Base-by-base conservation (phyloP, 257 asterid species). In the Dorcoceras hygrometricum region DNA sequence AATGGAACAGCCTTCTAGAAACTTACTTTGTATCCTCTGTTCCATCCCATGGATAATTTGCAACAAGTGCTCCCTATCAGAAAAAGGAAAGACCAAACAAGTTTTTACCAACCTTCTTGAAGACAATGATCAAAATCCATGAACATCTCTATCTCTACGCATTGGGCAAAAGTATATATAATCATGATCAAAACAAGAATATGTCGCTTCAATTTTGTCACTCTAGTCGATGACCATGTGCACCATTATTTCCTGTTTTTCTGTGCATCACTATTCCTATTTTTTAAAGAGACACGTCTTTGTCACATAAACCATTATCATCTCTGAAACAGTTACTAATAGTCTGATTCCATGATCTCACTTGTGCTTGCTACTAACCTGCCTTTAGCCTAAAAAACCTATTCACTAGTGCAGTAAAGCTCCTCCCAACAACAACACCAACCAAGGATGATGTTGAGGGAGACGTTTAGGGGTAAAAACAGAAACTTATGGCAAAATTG, bases 11-110 rank as follows among this genome's bases (percentile, higher is more conserved):
- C 24, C 65, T 9, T 39, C 48, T 36, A 25, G 66, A 62, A 23
- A 71, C 97, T 83, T 75, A 88, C 98, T 46, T 72, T 85, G 77
- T 81, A 79, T 90, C 84, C 63, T 71, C 75, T 56, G 96, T 90
- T 73, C 98, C 98, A 76, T 93, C 98, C 98, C 98, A 93, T 71
- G 98, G 98, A 76, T 86, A 93, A 69, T 93, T 90, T 74, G 98
- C 98, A 69, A 93, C 97, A 71, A 93, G 88, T 43, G 97, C 98
- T 74, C 98, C 97, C 97, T 93, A 69, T 60, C 23, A 58, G 68
- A 34, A 66, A 10, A 48, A 63, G 67, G 62, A 46, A 58, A 18
- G 1, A 64, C n/a, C 34, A 23, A 62, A 61, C 57, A 50, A 78
- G 50, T n/a, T n/a, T n/a, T n/a, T 26, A 56, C 14, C 25, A 31